Evolutionary conservation across 495 filamentous ascomycete species (phyloP), one percentile per base, ranked within the genome.

Genomic region (Margaritispora aquatica): DNA sequence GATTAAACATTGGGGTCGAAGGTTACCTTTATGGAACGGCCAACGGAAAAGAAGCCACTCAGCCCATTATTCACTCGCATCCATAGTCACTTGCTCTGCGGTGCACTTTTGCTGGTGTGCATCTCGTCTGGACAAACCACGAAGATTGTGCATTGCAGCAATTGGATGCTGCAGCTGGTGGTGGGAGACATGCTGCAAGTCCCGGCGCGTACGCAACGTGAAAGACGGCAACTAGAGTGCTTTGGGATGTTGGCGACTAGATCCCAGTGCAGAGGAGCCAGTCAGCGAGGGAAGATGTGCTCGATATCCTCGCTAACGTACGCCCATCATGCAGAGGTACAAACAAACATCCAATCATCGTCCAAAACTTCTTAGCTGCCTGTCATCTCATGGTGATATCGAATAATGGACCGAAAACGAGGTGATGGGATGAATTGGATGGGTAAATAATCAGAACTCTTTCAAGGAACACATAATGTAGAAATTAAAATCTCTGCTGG

Each of bases 11-110:
- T 53, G 48, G 66, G 63, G 62, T 24, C 20, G 13, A 24, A 22
- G 27, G 51, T 36, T 53, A 19, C n/a, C 57, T 63, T 68, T 65
- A 68, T 68, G 65, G 54, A 36, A 54, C n/a, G 55, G 53, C 47
- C 55, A 53, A 62, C 38, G 48, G 36, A 1, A 1, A 31, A 9
- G 55, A 47, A 55, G 55, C 57, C 57, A 26, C 10, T 38, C 57
- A 56, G 52, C 57, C n/a, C n/a, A n/a, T n/a, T n/a, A n/a, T n/a
- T n/a, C n/a, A n/a, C n/a, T n/a, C n/a, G n/a, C n/a, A n/a, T n/a
- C n/a, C 56, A 56, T 48, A 50, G 47, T 24, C 20, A 22, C 27
- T 22, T n/a, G 51, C 50, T 47, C 26, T 19, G 38, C 7, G 2
- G 11, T 3, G 38, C 4, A 3, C 4, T 9, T 7, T 3, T 17